Percentiles rank a stretch among this genome's conserved stretches.
Evolutionary conservation across 495 filamentous ascomycete genomes (phyloP).

Genomic region (Xylaria bambusicola): DNA sequence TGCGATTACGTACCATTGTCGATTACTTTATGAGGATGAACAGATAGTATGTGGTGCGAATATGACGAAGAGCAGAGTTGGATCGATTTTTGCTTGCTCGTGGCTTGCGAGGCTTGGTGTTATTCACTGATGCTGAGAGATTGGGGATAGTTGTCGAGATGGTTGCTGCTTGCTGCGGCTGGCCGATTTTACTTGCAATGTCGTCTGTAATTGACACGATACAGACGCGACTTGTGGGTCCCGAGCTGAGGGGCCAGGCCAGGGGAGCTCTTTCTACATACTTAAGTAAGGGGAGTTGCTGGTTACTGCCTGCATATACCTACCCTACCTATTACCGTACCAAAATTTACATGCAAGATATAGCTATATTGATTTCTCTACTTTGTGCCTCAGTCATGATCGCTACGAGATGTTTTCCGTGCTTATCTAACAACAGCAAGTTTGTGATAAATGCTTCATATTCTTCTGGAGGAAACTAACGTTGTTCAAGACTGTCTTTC

Average conservation of each 20-base stretch:
- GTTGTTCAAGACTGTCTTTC: too few species aligned
- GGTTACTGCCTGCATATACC: neutral
- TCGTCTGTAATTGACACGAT: constrained; percentile 15
- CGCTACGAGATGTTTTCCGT: too few species aligned
- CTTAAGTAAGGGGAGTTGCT: neutral
- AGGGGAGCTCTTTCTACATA: neutral
- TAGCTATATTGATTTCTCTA: too few species aligned
- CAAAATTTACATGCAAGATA: too few species aligned
- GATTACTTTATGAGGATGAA: constrained; percentile 13
- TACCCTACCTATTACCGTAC: too few species aligned
- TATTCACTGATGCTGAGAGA: neutral
- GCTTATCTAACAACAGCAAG: too few species aligned
- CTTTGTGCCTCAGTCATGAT: too few species aligned
- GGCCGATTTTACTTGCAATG: neutral
- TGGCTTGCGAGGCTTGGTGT: neutral
- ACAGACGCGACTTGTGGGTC: constrained; percentile 10
- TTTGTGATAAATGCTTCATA: too few species aligned
- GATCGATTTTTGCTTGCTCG: neutral
- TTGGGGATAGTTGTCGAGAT: neutral
- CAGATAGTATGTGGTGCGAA: neutral
- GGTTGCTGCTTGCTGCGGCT: too few species aligned
- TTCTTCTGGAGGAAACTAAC: too few species aligned
- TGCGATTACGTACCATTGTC: constrained; percentile 40
- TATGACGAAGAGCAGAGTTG: too few species aligned
- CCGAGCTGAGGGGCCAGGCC: constrained; percentile 3